Evolutionary conservation across 306 rosid genomes (phyloP), one percentile per base, ranked within the genome.

Genomic region (Hippophae gyantsensis): DNA sequence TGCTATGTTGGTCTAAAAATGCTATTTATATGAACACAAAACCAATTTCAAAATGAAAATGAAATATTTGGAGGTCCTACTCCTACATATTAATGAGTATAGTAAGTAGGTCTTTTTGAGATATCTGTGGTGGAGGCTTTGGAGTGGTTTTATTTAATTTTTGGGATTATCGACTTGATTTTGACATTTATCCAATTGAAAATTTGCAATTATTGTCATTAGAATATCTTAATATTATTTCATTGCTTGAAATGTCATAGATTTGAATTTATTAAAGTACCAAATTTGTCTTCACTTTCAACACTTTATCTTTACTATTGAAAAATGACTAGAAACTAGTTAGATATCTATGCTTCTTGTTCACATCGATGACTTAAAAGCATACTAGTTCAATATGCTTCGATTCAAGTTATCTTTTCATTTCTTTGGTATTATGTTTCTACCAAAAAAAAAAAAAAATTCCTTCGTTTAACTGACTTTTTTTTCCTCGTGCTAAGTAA

Each of bases 141-240:
- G 43, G 13, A 1, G 8, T 25, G 43, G 41, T 18, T 27, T 9
- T 27, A 53, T 43, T 42, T 38, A 43, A 32, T 32, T 47, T 3
- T 62, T 55, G 6, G 9, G 25, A 48, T 57, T 51, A 48, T 69
- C 7, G 7, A 13, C 9, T 4, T 55, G 42, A 62, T 56, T 70
- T 49, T 5, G 69, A 56, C 18, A 49, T 43, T 55, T 62, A 44
- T 56, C 32, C 57, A 25, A 55, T 69, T 69, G 18, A 14, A 55
- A 56, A 13, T 45, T 52, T 42, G 1, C 48, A 42, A 61, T 55
- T 54, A 38, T 44, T 53, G 56, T 46, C 48, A 11, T 52, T 63
- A 18, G 53, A 8, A 54, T 27, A 18, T 44, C 6, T 6, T 48
- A 11, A 13, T 46, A 46, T 1, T 11, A 6, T 10, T n/a, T 11